Conservation (phyloP, 768 basidiomycete genomes). For the Mycena galopus region DNA sequence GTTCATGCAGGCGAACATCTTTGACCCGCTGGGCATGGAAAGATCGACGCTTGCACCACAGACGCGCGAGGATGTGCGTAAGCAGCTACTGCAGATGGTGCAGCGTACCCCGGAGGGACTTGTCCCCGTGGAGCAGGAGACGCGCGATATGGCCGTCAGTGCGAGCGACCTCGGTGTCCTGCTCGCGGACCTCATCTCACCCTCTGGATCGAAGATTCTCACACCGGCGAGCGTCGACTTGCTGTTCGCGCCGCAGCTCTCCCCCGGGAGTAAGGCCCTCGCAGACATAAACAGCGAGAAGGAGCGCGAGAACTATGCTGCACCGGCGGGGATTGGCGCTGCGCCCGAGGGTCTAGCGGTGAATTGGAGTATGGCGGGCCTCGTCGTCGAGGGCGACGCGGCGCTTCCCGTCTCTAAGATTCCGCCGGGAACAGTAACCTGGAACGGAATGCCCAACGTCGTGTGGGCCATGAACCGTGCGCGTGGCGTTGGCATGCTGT, state of each 20-base stretch:
- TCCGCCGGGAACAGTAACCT: conserved; percentile 26
- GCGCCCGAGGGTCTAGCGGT: background rate
- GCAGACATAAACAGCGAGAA: conserved; percentile 12
- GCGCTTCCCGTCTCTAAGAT: conserved; percentile 20
- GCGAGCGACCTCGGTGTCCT: conserved; percentile 18
- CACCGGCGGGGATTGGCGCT: conserved; percentile 17
- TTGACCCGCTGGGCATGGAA: conserved; percentile 18
- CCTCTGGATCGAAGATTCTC: conserved; percentile 23
- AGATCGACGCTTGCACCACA: conserved; percentile 12
- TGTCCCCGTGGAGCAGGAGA: conserved; percentile 2
- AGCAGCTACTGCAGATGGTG: conserved; percentile 25
- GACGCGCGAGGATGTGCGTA: background rate
- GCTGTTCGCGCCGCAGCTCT: conserved; percentile 21
- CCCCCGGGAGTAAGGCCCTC: conserved; percentile 3
- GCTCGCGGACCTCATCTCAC: conserved; percentile 23
- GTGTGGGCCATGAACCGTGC: conserved; percentile 33
- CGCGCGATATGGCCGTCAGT: conserved; percentile 7
- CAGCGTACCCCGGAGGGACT: conserved; percentile 9
- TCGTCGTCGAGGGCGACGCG: conserved; percentile 12
- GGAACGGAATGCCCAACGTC: conserved; percentile 35
- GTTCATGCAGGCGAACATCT: conserved; percentile 15
- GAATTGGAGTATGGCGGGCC: conserved; percentile 21
- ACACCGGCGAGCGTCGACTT: conserved; percentile 8
- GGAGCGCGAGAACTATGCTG: conserved; percentile 20
- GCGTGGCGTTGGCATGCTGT: conserved; percentile 24